Evolutionary conservation across 2,329 filamentous ascomycete species (phyloP), one percentile per base, ranked within the genome.

Genomic region (Botrytis porri): DNA sequence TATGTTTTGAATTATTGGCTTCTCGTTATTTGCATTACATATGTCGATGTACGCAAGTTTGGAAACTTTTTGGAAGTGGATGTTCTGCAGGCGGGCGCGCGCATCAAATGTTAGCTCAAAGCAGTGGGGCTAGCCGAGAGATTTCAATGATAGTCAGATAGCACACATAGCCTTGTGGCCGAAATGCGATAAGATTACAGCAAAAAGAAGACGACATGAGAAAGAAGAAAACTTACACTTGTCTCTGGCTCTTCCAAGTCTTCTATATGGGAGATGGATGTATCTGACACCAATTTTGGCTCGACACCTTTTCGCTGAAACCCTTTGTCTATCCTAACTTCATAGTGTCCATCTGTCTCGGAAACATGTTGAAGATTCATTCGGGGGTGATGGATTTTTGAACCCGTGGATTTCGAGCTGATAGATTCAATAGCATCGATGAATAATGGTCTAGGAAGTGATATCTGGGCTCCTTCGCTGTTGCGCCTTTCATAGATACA

Each of bases 51-150:
- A 69, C 51, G 54, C 32, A 22, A 48, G 35, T 25, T 45, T 66
- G 22, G 71, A 43, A 63, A 70, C 59, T 70, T 73, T 73, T 64
- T 73, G 39, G 57, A 43, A 54, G 71, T 70, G 39, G 57, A 54
- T 62, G 71, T 70, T 73, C 71, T 73, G 41, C 39, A 39, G 37
- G 59, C 16, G n/a, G 51, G 51, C n/a, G 51, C 45, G 45, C 51
- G 29, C 29, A 45, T 69, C 18, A 66, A 39, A 54, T 57, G 9
- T 73, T 70, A 73, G 71, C 39, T 54, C 29, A 63, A 64, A 64
- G 71, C 71, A 59, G 71, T 25, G 65, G 59, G 71, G 43, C 66
- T 63, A 57, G 70, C 51, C 63, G 20, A 59, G 54, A 62, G 29
- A 39, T 12, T 39, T 48, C 51, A 57, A 57, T 18, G 51, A 57